Percentiles rank a stretch among this genome's conserved stretches.
Conservation (phyloP, 257 asterid genomes). For the Lycium barbarum region DNA sequence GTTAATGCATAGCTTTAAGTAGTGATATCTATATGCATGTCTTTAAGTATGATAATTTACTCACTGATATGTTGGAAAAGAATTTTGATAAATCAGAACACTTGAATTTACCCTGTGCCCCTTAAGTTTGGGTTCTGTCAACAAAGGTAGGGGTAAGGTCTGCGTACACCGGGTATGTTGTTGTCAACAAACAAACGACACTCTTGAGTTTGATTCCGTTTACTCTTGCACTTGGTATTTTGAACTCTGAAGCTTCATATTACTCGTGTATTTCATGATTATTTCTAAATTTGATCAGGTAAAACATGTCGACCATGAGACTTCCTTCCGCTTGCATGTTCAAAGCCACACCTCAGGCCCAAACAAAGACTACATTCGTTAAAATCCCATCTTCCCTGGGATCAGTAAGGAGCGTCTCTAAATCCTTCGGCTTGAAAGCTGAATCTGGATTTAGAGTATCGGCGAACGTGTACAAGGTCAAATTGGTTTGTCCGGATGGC, state of each 20-base stretch:
- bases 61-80: background rate
- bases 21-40: background rate
- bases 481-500: constrained; percentile 66
- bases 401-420: constrained; percentile 52
- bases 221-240: background rate
- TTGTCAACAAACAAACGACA: background rate
- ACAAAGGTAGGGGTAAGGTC: background rate
- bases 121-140: background rate
- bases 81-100: background rate
- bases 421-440: constrained; percentile 61
- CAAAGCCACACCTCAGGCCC: constrained; percentile 47
- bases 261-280: constrained; percentile 7
- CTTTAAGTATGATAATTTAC: background rate
- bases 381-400: constrained; percentile 58
- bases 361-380: constrained; percentile 44
- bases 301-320: constrained; percentile 61
- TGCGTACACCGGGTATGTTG: too few species aligned
- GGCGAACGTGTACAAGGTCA: constrained; percentile 73
- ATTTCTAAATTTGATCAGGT: constrained; percentile 46
- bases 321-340: constrained; percentile 61
- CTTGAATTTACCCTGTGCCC: too few species aligned
- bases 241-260: background rate
- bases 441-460: constrained; percentile 54
- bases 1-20: background rate
- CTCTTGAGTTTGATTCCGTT: background rate